These are phyloP conservation scores for Apiotrichum sp. DNA, from an alignment of 1,284 basidiomycete genomes.

Conservation along the genomic window DNA sequence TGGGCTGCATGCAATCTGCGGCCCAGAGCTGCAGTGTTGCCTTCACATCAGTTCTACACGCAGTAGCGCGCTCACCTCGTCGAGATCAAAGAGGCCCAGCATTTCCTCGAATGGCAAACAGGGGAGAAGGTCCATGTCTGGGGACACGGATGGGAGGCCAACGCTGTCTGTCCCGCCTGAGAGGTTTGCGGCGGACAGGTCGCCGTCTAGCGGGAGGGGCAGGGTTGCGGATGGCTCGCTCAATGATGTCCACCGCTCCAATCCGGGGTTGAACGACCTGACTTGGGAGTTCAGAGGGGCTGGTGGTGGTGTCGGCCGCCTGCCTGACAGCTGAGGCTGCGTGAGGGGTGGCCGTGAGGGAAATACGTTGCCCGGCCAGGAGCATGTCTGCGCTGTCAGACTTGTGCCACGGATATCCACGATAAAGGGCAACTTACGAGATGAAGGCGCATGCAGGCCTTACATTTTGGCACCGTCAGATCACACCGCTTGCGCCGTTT, in stretches of 20 bases:
- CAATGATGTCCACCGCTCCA: too few species aligned
- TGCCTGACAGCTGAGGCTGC: neutral
- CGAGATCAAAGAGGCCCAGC: constrained; percentile 15
- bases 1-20: constrained; percentile 25
- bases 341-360: neutral
- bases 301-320: too few species aligned
- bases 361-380: constrained; percentile 19
- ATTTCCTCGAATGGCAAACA: neutral
- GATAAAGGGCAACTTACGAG: constrained; percentile 14
- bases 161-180: neutral
- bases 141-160: neutral
- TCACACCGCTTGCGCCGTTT: constrained; percentile 31
- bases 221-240: too few species aligned
- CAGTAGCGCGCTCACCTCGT: constrained; percentile 19
- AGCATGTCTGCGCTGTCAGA: constrained; percentile 18
- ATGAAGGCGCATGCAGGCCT: constrained; percentile 22
- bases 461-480: constrained; percentile 20
- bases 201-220: too few species aligned
- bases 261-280: too few species aligned
- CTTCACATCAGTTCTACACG: constrained; percentile 18
- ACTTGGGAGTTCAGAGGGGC: too few species aligned
- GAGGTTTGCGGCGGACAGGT: neutral
- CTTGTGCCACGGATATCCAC: neutral
- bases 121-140: neutral
- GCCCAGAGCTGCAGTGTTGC: constrained; percentile 28